phyloP scores from a whole-genome alignment of 805 yeast genomes.

The Torulaspora gathmanii region DNA sequence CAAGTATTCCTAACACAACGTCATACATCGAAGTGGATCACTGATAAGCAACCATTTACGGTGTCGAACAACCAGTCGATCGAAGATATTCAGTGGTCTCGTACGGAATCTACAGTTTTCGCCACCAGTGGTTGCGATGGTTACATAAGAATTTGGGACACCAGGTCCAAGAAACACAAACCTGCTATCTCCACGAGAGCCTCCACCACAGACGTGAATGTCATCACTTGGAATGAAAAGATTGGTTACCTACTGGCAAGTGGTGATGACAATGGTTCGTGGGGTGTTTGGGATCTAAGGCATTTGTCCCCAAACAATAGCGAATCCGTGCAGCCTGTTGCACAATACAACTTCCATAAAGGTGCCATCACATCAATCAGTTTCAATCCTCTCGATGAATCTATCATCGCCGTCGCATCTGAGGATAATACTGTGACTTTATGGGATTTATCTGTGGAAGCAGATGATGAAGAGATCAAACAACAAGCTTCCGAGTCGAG shows the following conservation, averaged over 20 bases:
- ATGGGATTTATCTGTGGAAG: slow-evolving; percentile 98
- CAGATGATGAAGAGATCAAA: slow-evolving; percentile 94
- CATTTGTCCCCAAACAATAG: slow-evolving; percentile 55
- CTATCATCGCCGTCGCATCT: slow-evolving; percentile 90
- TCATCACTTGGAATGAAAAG: slow-evolving; percentile 89
- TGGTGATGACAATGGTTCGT: slow-evolving; percentile 95
- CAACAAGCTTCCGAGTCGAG: slow-evolving; percentile 73
- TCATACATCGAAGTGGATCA: slow-evolving; percentile 73
- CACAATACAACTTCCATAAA: slow-evolving; percentile 91
- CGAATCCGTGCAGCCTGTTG: slow-evolving; percentile 66
- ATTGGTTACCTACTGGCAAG: slow-evolving; percentile 84
- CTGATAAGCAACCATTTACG: slow-evolving; percentile 75
- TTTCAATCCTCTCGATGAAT: slow-evolving; percentile 93
- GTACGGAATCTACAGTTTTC: slow-evolving; percentile 85
- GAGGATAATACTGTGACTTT: slow-evolving; percentile 95
- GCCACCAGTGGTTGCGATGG: slow-evolving; percentile 96
- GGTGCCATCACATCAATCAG: slow-evolving; percentile 88
- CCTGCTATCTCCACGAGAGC: slow-evolving; percentile 86
- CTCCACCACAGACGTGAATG: slow-evolving; percentile 80
- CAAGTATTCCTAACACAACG: slow-evolving; percentile 73
- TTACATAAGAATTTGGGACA: slow-evolving; percentile 87
- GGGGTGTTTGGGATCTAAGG: slow-evolving; percentile 98
- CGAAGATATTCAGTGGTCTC: slow-evolving; percentile 97
- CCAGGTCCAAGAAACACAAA: slow-evolving; percentile 84
- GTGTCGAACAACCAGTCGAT: slow-evolving; percentile 66